These are phyloP conservation scores for Fusarium udum DNA, from an alignment of 2,329 filamentous ascomycete genomes.

Conservation along the genomic window DNA sequence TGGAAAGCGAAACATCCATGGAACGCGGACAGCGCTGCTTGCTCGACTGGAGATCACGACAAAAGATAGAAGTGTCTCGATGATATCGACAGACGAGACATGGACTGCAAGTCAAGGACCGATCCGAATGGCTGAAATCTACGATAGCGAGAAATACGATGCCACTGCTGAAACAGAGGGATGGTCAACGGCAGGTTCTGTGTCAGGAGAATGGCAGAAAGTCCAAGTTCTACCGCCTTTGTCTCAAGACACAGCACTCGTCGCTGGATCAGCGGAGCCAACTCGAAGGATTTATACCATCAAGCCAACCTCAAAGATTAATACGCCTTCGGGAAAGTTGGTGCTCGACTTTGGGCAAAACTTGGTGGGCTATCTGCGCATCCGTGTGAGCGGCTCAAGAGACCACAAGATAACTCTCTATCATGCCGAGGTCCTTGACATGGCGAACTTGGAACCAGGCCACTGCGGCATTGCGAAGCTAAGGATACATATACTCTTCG, in stretches of 20 bases:
- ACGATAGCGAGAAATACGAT: constrained; percentile 62
- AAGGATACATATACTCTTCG: neutral
- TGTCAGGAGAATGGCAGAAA: constrained; percentile 47
- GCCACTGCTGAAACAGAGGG: constrained; percentile 47
- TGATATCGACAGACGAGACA: constrained; percentile 48
- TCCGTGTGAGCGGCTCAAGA: neutral
- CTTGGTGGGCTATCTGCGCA: neutral
- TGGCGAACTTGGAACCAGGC: neutral
- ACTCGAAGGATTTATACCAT: constrained; percentile 46
- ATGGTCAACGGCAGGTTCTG: constrained; percentile 40
- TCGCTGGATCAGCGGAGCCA: constrained; percentile 54
- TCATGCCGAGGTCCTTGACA: constrained; percentile 15
- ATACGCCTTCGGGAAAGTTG: constrained; percentile 37
- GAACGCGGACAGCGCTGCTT: constrained; percentile 50
- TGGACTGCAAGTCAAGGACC: constrained; percentile 23
- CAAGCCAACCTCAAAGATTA: constrained; percentile 50
- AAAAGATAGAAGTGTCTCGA: constrained; percentile 21
- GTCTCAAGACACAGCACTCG: neutral
- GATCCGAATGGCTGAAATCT: constrained; percentile 53
- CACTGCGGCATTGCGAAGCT: neutral
- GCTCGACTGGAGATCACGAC: constrained; percentile 48
- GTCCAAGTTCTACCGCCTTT: neutral
- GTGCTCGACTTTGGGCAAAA: constrained; percentile 20
- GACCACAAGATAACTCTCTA: neutral
- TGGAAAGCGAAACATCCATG: constrained; percentile 44